Evolutionary conservation across 192 early-diverging fungal genomes (phyloP).

Genomic region (Chytriomyces confervae): DNA sequence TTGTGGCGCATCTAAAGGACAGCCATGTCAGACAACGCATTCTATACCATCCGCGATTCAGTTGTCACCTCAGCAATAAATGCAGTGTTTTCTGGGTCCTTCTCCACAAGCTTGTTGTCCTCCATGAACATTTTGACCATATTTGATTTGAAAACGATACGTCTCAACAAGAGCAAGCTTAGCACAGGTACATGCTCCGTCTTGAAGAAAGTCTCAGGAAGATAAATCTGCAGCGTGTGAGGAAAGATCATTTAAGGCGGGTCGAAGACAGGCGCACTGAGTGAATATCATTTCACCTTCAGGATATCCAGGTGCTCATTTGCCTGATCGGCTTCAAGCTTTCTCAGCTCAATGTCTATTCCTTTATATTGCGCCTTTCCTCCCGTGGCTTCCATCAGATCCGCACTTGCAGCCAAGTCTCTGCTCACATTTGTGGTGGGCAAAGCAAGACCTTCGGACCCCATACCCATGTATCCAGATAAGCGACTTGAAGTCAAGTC

Average conservation of each 20-base stretch:
- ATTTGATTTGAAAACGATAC: conserved; percentile 82
- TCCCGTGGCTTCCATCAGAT: conserved; percentile 70
- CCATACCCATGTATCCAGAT: neutral
- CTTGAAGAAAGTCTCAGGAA: conserved; percentile 84
- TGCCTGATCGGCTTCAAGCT: conserved; percentile 85
- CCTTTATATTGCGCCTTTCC: conserved; percentile 86
- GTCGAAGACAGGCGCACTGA: neutral
- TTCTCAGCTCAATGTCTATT: conserved; percentile 88
- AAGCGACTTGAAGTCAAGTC: conserved; percentile 20
- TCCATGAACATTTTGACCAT: conserved; percentile 49
- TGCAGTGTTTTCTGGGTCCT: conserved; percentile 17
- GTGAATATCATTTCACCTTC: conserved; percentile 19
- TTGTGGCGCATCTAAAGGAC: conserved; percentile 63
- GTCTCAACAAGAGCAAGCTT: conserved; percentile 76
- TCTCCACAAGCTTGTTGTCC: conserved; percentile 23
- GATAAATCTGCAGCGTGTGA: conserved; percentile 62
- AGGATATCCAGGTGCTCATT: conserved; percentile 68
- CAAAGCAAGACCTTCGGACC: neutral
- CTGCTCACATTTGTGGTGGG: no score
- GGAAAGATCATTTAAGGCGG: conserved; percentile 7
- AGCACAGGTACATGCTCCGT: conserved; percentile 79
- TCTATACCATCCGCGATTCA: neutral
- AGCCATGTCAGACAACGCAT: neutral
- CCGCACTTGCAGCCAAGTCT: neutral
- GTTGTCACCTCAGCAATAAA: conserved; percentile 18